These are phyloP conservation scores for Grosmannia serpens DNA, from an alignment of 2,329 filamentous ascomycete genomes.

Conservation along the genomic window DNA sequence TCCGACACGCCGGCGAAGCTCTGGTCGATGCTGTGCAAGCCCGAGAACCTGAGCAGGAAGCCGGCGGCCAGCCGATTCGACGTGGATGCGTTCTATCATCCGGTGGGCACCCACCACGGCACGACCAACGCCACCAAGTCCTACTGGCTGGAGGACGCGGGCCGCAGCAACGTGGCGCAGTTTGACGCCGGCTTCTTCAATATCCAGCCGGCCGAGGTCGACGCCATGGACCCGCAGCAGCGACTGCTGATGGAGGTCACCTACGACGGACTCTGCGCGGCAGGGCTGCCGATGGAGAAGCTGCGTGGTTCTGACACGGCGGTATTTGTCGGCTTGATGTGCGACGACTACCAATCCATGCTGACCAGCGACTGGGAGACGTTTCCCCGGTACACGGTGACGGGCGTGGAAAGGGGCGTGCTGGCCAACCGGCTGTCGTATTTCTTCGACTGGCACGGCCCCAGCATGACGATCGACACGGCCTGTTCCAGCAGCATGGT, in stretches of 20 bases:
- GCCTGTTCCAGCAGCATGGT: slow-evolving; percentile 26
- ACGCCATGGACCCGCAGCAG: slow-evolving; percentile 55
- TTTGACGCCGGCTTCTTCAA: slow-evolving; percentile 60
- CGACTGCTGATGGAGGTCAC: slow-evolving; percentile 49
- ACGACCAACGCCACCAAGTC: neutral
- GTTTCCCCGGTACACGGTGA: slow-evolving; percentile 15
- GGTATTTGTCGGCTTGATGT: slow-evolving; percentile 18
- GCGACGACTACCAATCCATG: slow-evolving; percentile 15
- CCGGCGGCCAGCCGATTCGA: slow-evolving; percentile 19
- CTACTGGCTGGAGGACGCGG: slow-evolving; percentile 5
- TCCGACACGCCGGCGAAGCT: slow-evolving; percentile 16
- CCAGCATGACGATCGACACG: slow-evolving; percentile 25
- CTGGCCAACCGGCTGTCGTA: slow-evolving; percentile 25
- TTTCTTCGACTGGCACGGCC: slow-evolving; percentile 22
- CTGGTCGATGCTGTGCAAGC: slow-evolving; percentile 17
- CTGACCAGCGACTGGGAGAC: slow-evolving; percentile 14
- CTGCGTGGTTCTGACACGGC: neutral
- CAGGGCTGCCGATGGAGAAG: neutral
- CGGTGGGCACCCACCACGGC: slow-evolving; percentile 11
- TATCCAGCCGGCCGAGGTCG: slow-evolving; percentile 55
- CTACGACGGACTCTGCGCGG: slow-evolving; percentile 35
- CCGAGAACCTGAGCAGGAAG: slow-evolving; percentile 15
- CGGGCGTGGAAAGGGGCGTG: slow-evolving; percentile 19
- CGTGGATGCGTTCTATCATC: slow-evolving; percentile 20
- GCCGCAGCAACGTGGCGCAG: neutral